phyloP scores from a whole-genome alignment of 768 basidiomycete species.

The Candolleomyces eurysporus region DNA sequence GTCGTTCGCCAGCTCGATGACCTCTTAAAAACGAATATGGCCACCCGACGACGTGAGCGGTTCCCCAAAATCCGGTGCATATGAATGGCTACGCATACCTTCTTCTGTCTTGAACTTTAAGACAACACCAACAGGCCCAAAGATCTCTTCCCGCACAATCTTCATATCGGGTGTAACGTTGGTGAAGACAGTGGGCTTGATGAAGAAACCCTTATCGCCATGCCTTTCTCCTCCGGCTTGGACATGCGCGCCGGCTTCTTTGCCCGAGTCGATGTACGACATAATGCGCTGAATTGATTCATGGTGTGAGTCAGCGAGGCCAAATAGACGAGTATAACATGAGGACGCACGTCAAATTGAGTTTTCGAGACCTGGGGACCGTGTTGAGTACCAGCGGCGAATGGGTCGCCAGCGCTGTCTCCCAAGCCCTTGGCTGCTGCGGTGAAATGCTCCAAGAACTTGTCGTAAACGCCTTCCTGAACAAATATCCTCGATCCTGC shows the following conservation, averaged over 20 bases:
- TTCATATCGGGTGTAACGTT: slow-evolving; percentile 67
- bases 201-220: slow-evolving; percentile 54
- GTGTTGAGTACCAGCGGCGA: slow-evolving; percentile 51
- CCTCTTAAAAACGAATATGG: slow-evolving; percentile 32
- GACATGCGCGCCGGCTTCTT: slow-evolving; percentile 65
- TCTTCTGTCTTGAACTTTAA: slow-evolving; percentile 72
- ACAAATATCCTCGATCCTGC: slow-evolving; percentile 84
- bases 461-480: slow-evolving; percentile 75
- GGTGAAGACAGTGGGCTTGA: slow-evolving; percentile 75
- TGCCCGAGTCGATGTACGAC: slow-evolving; percentile 76
- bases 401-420: slow-evolving; percentile 61
- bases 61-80: too few species aligned
- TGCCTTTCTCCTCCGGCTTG: slow-evolving; percentile 63
- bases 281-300: slow-evolving; percentile 56
- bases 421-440: slow-evolving; percentile 47
- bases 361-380: slow-evolving; percentile 72
- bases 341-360: slow-evolving; percentile 58
- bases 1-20: slow-evolving; percentile 67
- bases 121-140: slow-evolving; percentile 76
- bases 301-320: neutral
- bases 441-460: slow-evolving; percentile 61
- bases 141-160: slow-evolving; percentile 76
- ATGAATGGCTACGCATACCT: too few species aligned
- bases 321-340: neutral
- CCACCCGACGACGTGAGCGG: neutral